Evolutionary conservation across 768 basidiomycete genomes (phyloP).

Genomic region (Tylopilus cervinicoccineus): DNA sequence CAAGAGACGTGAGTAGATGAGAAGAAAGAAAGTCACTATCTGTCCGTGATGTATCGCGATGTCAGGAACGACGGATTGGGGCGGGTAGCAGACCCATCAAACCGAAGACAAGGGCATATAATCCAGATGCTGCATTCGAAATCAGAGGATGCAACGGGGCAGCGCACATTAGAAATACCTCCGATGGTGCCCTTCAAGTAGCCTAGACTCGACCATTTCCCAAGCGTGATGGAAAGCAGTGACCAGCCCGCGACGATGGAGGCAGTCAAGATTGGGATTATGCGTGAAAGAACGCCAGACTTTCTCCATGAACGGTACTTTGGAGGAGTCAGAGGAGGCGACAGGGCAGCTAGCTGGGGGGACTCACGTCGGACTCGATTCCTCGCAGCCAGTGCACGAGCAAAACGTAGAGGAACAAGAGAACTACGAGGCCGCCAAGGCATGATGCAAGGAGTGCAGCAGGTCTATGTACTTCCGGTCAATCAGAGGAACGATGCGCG

Average conservation of each 20-base stretch:
- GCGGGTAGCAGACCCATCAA: conserved; percentile 68
- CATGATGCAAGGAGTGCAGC: conserved; percentile 51
- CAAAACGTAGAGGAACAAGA: conserved; percentile 70
- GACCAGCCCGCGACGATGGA: conserved; percentile 72
- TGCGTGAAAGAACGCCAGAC: conserved; percentile 61
- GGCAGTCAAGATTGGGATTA: conserved; percentile 67
- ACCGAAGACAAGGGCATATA: conserved; percentile 72
- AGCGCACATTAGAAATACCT: conserved; percentile 35
- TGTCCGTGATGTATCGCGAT: conserved; percentile 32
- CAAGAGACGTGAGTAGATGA: neutral
- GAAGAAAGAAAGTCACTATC: neutral
- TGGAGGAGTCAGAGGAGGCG: conserved; percentile 1
- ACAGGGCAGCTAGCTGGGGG: neutral
- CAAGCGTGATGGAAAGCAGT: conserved; percentile 55
- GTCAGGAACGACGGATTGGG: conserved; percentile 46
- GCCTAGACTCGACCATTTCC: conserved; percentile 64
- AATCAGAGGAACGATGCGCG: neutral
- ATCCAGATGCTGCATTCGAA: conserved; percentile 50
- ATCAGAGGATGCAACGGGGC: neutral
- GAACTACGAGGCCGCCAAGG: conserved; percentile 56
- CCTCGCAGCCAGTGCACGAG: conserved; percentile 64
- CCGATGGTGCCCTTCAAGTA: conserved; percentile 61
- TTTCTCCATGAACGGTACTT: conserved; percentile 76
- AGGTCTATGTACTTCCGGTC: conserved; percentile 39
- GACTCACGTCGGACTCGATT: conserved; percentile 63